phyloP scores from a whole-genome alignment of 768 basidiomycete genomes.

The Amanita inopinata region DNA sequence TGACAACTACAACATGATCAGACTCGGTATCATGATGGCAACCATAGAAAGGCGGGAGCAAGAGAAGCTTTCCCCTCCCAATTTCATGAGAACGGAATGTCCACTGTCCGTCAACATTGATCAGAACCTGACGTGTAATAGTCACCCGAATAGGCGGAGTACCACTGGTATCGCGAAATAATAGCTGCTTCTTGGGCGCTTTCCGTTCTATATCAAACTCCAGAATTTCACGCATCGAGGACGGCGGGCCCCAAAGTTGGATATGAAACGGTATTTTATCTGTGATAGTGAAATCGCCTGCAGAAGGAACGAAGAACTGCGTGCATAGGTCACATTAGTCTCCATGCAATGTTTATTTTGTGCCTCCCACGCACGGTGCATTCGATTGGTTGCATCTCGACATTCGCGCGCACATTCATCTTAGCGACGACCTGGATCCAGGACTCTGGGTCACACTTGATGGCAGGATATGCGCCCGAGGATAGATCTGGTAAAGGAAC shows the following conservation, averaged over 20 bases:
- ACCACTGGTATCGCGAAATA: not conserved
- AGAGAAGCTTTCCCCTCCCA: conserved; percentile 36
- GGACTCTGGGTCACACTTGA: not conserved
- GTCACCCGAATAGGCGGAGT: conserved; percentile 30
- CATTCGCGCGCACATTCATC: not conserved
- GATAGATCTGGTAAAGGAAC: not conserved
- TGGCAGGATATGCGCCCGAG: not conserved
- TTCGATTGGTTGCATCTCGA: not conserved
- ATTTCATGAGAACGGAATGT: conserved; percentile 27
- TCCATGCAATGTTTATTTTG: not conserved
- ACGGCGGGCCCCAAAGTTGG: conserved; percentile 35
- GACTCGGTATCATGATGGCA: conserved; percentile 9
- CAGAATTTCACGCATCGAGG: conserved; percentile 34
- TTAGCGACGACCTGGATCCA: not conserved
- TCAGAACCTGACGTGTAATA: conserved; percentile 36
- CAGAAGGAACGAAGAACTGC: conserved; percentile 32
- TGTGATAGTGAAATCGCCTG: conserved; percentile 35
- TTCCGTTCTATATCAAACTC: not conserved
- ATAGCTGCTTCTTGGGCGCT: not conserved
- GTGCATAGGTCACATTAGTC: not conserved
- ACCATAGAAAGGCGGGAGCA: conserved; percentile 20
- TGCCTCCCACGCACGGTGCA: not conserved
- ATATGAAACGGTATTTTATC: conserved; percentile 51
- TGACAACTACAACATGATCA: conserved; percentile 26
- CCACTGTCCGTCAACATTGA: conserved; percentile 28